Conservation (phyloP, 73 alveolate species). For the Uronychia binucleata region DNA sequence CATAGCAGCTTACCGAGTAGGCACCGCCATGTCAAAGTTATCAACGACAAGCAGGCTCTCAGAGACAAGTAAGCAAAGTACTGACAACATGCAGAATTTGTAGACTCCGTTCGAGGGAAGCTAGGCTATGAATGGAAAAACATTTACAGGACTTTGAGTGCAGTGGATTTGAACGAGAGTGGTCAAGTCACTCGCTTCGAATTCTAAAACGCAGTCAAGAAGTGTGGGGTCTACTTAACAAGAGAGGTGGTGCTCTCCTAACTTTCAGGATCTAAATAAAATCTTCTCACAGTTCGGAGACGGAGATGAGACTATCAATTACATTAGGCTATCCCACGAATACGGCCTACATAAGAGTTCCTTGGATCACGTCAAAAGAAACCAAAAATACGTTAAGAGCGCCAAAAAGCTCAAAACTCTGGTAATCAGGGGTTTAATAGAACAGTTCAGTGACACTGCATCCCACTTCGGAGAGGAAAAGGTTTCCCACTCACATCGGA, state of each 20-base stretch:
- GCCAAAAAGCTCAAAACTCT: background rate
- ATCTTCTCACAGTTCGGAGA: slow-evolving; percentile 11
- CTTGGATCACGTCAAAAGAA: slow-evolving; percentile 21
- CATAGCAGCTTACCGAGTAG: background rate
- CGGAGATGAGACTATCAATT: slow-evolving; percentile 1
- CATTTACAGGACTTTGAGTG: slow-evolving; percentile 17
- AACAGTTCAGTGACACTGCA: background rate
- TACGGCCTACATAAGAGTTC: slow-evolving; percentile 21
- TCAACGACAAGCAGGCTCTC: background rate
- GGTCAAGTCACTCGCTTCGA: slow-evolving; percentile 29
- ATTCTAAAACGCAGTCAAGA: slow-evolving; percentile 22
- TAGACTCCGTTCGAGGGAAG: slow-evolving; percentile 28
- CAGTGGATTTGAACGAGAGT: background rate
- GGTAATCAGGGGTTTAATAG: background rate
- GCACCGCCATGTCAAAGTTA: background rate
- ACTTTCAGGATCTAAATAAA: background rate
- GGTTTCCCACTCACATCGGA: background rate
- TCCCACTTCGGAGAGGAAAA: background rate
- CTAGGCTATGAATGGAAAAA: slow-evolving; percentile 53
- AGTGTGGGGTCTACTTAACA: slow-evolving; percentile 34
- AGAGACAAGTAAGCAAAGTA: background rate
- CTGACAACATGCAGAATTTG: slow-evolving; percentile 2
- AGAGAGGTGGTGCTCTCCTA: slow-evolving; percentile 20
- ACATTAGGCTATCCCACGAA: slow-evolving; percentile 26
- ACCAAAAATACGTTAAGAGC: background rate